Evolutionary conservation across 2,329 filamentous ascomycete genomes (phyloP), one percentile per base, ranked within the genome.

Genomic region (Davidsoniella virescens): DNA sequence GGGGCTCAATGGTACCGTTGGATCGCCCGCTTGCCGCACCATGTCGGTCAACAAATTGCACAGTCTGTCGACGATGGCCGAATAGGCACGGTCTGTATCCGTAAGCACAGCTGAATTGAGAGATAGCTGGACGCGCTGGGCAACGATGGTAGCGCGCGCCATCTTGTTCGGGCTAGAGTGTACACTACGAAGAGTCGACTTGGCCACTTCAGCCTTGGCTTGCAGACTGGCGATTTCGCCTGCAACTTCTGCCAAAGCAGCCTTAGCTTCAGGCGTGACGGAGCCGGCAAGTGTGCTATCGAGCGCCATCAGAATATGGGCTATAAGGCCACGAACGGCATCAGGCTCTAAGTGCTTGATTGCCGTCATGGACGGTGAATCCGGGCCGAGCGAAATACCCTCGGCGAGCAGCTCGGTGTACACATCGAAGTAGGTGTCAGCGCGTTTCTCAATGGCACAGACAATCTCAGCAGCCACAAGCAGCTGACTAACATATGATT

Each of bases 111-210:
- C 78, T 56, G 80, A 80, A 60, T 87, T 80, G 55, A 78, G 82
- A 64, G 82, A 86, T 39, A 92, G 70, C 59, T 87, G 80, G 16
- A 92, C 84, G 60, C 84, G 84, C 59, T 90, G 84, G 14, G 84
- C 84, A 47, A 90, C 78, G 29, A 90, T 77, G 0, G 85, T 90
- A 1, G 84, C 86, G 42, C 86, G 73, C 39, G 86, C 65, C 41
- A 82, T 78, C 55, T 78, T 80, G 64, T 74, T 75, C 55, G 82
- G 80, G 9, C 82, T 72, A 57, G 81, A 81, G 62, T 93, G 54
- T 80, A 78, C 26, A 93, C 70, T 3, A 70, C 64, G 37, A 20
- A 54, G 29, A 2, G 47, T 25, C 25, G 18, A 26, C 10, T 67
- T 68, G 8, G 69, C 65, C 3, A 66, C 60, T 42, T 67, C 62